phyloP scores from a whole-genome alignment of 305 asterid species.

The Nicotiana rustica region DNA sequence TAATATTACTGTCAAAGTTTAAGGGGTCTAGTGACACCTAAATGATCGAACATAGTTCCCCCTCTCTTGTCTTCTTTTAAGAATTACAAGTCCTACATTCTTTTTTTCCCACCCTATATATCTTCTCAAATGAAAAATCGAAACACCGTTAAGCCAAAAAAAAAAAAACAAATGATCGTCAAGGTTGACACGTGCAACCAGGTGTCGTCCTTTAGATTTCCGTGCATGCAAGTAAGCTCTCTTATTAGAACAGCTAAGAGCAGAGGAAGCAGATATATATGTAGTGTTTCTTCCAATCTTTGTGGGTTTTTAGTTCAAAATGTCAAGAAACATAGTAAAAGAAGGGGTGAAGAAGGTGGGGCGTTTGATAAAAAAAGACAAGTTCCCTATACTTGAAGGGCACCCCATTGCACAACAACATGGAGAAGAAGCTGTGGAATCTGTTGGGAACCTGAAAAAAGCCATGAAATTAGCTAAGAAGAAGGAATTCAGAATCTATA shows the following conservation, averaged over 20 bases:
- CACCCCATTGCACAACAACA: conserved; percentile 64
- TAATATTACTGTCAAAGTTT: too few species aligned
- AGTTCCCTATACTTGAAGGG: conserved; percentile 56
- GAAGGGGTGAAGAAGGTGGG: conserved; percentile 47
- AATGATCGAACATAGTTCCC: too few species aligned
- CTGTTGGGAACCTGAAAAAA: conserved; percentile 39
- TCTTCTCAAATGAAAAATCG: background rate
- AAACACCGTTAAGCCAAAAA: background rate
- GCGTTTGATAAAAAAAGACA: conserved; percentile 34
- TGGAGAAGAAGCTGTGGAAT: conserved; percentile 53
- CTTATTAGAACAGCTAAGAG: background rate
- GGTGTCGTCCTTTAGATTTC: conserved; percentile 31
- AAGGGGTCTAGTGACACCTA: too few species aligned
- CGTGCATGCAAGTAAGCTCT: background rate
- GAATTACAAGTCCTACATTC: too few species aligned
- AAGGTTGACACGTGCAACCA: conserved; percentile 46
- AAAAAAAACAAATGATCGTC: background rate
- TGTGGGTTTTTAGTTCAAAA: conserved; percentile 21
- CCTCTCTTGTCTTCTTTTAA: too few species aligned
- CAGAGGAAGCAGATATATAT: background rate
- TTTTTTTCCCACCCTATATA: too few species aligned
- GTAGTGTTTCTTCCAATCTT: background rate
- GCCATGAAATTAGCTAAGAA: conserved; percentile 24
- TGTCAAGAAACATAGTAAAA: conserved; percentile 48
- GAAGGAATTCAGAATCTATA: conserved; percentile 69